phyloP scores from a whole-genome alignment of 2,329 filamentous ascomycete genomes.

The Cercospora brassicicola region DNA sequence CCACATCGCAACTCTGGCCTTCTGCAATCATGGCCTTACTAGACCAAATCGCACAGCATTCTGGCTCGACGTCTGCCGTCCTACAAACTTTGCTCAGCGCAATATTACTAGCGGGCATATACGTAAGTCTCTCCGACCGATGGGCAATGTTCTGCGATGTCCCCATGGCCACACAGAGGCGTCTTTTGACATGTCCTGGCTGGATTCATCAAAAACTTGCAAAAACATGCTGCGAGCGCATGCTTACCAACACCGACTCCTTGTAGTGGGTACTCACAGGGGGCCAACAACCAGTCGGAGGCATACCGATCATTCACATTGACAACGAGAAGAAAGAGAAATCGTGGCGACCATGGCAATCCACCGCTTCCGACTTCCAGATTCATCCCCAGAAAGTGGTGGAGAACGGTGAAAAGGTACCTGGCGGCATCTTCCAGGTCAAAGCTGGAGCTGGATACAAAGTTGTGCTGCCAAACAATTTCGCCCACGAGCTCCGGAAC shows the following conservation, averaged over 20 bases:
- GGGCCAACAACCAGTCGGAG: not conserved
- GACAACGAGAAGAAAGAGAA: not conserved
- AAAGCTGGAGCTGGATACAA: conserved; percentile 23
- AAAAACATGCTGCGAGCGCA: not conserved
- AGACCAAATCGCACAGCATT: not conserved
- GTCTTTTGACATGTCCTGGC: not conserved
- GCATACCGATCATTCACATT: not conserved
- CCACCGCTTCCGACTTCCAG: not conserved
- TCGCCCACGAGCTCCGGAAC: conserved; percentile 20
- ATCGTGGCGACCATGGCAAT: not conserved
- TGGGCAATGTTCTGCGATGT: not conserved
- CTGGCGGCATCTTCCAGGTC: conserved; percentile 20
- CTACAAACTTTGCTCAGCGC: not conserved
- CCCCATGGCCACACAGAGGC: not conserved
- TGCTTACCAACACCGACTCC: not conserved
- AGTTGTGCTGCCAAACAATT: conserved; percentile 21
- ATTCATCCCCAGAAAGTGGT: not conserved
- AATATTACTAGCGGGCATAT: not conserved
- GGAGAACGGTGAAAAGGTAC: not conserved
- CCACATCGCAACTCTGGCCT: not conserved
- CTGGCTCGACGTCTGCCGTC: not conserved
- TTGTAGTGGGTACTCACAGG: not conserved
- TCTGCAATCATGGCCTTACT: not conserved
- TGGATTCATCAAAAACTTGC: not conserved
- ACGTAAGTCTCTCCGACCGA: not conserved